These are phyloP conservation scores for Microbotryomycetes sp. DNA, from an alignment of 1,284 basidiomycete genomes.

Conservation along the genomic window DNA sequence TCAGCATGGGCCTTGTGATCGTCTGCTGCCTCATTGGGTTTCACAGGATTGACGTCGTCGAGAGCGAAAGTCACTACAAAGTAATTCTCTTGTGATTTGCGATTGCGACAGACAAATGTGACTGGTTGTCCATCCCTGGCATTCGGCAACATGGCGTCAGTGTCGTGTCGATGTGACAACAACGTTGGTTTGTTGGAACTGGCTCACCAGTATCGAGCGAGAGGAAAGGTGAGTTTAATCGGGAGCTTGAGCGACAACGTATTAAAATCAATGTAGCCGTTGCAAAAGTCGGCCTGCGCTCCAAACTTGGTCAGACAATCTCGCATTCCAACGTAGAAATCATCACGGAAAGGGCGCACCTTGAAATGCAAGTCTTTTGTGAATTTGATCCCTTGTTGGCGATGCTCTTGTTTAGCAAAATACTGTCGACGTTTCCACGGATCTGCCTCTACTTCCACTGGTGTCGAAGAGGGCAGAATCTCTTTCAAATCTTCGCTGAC, in stretches of 20 bases:
- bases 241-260: slow-evolving; percentile 30
- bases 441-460: slow-evolving; percentile 50
- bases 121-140: slow-evolving; percentile 14
- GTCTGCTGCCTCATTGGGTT: neutral
- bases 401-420: slow-evolving; percentile 16
- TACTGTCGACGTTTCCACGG: slow-evolving; percentile 25
- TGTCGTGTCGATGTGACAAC: slow-evolving; percentile 2
- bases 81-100: slow-evolving; percentile 1
- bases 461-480: slow-evolving; percentile 8
- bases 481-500: neutral
- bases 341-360: slow-evolving; percentile 27
- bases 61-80: slow-evolving; percentile 29
- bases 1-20: neutral
- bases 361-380: slow-evolving; percentile 8
- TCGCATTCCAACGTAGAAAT: slow-evolving; percentile 1
- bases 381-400: slow-evolving; percentile 10
- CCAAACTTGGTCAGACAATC: neutral
- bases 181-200: slow-evolving; percentile 18
- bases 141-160: neutral
- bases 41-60: neutral
- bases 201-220: slow-evolving; percentile 28
- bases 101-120: slow-evolving; percentile 1
- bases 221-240: slow-evolving; percentile 17
- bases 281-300: neutral
- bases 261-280: slow-evolving; percentile 29